Base-by-base conservation (phyloP, 768 basidiomycete genomes). In the Gelatoporia subvermispora region DNA sequence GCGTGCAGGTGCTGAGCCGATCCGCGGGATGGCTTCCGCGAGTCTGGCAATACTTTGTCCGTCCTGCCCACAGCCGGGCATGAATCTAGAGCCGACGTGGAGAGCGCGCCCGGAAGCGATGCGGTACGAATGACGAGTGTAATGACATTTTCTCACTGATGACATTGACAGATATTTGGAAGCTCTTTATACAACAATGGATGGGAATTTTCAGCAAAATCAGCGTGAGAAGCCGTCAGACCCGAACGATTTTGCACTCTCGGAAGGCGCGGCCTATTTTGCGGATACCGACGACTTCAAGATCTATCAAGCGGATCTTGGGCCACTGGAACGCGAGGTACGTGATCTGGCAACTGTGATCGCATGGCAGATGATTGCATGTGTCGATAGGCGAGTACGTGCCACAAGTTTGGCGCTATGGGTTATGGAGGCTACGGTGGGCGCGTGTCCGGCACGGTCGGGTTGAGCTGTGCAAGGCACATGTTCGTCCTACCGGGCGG, bases 1-100 rank as follows among this genome's bases (percentile, higher is more conserved):
- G 9, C 23, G 36, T 2, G 18, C 17, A 1, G 51, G 46, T 10
- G 41, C 34, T 3, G 10, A 8, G 3, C 24, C 47, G 8, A 21
- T 15, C 3, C 2, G 28, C 15, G n/a, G 37, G 9, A 23, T 43
- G 9, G 22, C 38, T 5, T 28, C 43, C 9, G 57, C 58, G 3
- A 35, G 23, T 7, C 48, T 62, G 1, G 56, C 49, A 8, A 23
- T 60, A 4, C 22, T 42, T 11, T 65, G 61, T 41, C 60, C 58
- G 1, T 56, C 58, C 11, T 65, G 63, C 36, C 62, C 63, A 4
- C 47, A 56, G 8, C 59, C 59, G 4, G 48, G 47, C 0, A 13
- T 17, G 2, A 65, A 61, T 48, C 35, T 60, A 17, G 55, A 55
- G 1, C 36, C 43, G 3, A 51, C 43, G n/a, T 62, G 56, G 57